Conservation (phyloP, 2,329 filamentous ascomycete genomes). For the Sporothrix brasiliensis region DNA sequence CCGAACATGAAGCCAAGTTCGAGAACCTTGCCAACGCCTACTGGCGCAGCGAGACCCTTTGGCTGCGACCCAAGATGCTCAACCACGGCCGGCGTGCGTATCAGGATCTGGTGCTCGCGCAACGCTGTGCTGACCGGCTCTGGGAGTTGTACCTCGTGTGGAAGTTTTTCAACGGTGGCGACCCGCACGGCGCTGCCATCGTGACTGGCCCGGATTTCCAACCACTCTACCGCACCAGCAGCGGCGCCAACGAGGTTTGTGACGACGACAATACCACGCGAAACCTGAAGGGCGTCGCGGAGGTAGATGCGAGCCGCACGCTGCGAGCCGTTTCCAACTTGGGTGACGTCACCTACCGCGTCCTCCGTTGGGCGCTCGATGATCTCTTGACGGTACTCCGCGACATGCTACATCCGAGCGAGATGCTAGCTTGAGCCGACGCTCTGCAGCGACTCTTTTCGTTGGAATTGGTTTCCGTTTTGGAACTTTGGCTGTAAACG, state of each 20-base stretch:
- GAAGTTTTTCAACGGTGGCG: conserved; percentile 32
- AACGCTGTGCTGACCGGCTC: conserved; percentile 26
- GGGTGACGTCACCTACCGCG: conserved; percentile 25
- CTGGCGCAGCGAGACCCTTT: conserved; percentile 33
- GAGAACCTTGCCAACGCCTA: conserved; percentile 23
- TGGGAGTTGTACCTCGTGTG: conserved; percentile 32
- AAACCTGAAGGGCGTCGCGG: background rate
- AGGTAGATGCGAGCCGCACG: conserved; percentile 2
- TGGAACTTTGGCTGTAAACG: background rate
- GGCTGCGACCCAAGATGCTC: conserved; percentile 27
- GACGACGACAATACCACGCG: background rate
- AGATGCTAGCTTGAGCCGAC: conserved; percentile 28
- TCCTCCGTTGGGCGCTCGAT: conserved; percentile 29
- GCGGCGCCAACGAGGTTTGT: background rate
- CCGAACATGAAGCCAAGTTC: conserved; percentile 28
- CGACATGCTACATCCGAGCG: conserved; percentile 31
- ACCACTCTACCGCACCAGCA: background rate
- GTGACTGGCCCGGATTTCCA: background rate
- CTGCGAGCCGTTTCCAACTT: background rate
- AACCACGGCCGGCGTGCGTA: background rate
- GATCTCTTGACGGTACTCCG: conserved; percentile 30
- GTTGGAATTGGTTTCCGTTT: background rate
- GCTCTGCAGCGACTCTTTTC: background rate
- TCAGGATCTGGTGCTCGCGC: background rate
- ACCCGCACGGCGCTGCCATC: background rate